These are phyloP conservation scores for Peronospora belbahrii DNA, from an alignment of 352 stramenopile species.

Conservation along the genomic window DNA sequence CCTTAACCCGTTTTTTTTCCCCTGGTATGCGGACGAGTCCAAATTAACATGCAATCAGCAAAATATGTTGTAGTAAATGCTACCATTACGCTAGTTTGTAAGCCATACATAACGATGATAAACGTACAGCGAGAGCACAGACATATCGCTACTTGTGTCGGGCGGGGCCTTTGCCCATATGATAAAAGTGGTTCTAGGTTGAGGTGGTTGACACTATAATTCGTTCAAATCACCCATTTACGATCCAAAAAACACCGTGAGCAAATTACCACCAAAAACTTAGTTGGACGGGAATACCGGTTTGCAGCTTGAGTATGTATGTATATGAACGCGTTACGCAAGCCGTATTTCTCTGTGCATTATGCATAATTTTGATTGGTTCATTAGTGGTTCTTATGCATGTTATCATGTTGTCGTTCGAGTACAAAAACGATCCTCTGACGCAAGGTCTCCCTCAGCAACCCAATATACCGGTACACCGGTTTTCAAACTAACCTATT, in stretches of 20 bases:
- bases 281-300: too few species aligned
- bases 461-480: neutral
- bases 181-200: neutral
- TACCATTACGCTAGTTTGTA: neutral
- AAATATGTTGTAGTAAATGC: neutral
- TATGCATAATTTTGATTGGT: neutral
- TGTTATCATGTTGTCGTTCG: neutral
- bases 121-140: conserved; percentile 22
- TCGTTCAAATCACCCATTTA: too few species aligned
- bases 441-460: too few species aligned
- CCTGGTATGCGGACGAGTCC: conserved; percentile 16
- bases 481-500: neutral
- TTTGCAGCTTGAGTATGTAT: too few species aligned
- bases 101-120: neutral
- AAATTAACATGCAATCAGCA: conserved; percentile 2
- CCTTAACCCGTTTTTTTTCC: conserved; percentile 26
- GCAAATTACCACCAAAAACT: too few species aligned
- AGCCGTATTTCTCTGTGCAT: too few species aligned
- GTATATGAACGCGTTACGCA: too few species aligned
- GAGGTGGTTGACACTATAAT: conserved; percentile 7
- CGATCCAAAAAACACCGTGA: too few species aligned
- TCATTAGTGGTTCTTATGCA: neutral
- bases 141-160: conserved; percentile 8
- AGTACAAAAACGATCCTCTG: neutral
- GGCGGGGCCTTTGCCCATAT: conserved; percentile 14